phyloP scores from a whole-genome alignment of 345 rosid genomes.

The Hibiscus mutabilis region DNA sequence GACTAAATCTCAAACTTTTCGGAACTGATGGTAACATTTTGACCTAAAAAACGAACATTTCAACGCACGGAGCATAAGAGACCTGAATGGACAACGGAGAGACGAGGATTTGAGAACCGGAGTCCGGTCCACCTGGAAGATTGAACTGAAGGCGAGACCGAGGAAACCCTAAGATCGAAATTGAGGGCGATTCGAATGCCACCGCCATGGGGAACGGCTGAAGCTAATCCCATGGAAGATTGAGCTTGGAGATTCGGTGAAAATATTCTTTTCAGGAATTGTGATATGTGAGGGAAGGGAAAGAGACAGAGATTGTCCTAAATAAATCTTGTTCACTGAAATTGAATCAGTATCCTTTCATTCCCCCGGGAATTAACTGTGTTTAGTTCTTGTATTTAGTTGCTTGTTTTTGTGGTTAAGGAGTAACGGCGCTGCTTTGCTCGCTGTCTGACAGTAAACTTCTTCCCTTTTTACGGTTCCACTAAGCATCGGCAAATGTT shows the following conservation, averaged over 20 bases:
- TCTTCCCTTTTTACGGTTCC: neutral
- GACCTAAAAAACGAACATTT: neutral
- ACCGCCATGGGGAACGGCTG: constrained; percentile 49
- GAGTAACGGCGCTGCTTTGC: neutral
- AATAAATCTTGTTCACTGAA: constrained; percentile 1
- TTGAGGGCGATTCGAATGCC: constrained; percentile 39
- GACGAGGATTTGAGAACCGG: constrained; percentile 25
- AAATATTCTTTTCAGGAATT: neutral
- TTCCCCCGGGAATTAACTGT: no score
- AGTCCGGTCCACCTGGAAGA: constrained; percentile 29
- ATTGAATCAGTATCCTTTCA: neutral
- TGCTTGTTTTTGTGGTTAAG: neutral
- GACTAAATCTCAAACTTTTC: neutral
- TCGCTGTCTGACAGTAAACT: neutral
- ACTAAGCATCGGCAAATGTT: neutral
- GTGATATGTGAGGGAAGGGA: neutral
- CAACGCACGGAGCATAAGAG: neutral
- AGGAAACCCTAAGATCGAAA: constrained; percentile 26
- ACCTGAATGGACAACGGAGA: constrained; percentile 31
- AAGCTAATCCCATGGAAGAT: constrained; percentile 50
- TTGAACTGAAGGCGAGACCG: constrained; percentile 25
- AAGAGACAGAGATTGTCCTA: neutral
- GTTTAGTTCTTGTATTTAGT: neutral
- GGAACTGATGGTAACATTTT: neutral
- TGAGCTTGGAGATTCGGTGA: neutral